A percentile compares a stretch with the other conserved stretches of the same genome.
These are phyloP conservation scores for Cucumis variabilis DNA, from an alignment of 331 rosid species.

Conservation along the genomic window DNA sequence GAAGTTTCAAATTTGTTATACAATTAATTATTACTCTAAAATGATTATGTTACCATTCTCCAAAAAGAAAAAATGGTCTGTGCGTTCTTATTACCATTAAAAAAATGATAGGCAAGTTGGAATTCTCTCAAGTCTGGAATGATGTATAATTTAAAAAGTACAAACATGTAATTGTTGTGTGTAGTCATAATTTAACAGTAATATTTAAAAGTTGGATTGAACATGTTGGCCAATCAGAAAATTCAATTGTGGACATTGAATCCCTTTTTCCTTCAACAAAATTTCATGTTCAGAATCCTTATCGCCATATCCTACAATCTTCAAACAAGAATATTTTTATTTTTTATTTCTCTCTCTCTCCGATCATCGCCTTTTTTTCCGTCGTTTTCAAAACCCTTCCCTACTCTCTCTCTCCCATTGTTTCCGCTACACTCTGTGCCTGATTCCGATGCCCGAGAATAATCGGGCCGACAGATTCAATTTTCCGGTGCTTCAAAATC, in stretches of 20 bases:
- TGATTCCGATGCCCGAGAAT: neutral
- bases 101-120: no score
- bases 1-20: no score
- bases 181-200: neutral
- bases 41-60: no score
- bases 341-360: neutral
- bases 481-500: neutral
- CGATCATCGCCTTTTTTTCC: neutral
- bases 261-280: neutral
- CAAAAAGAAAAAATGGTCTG: no score
- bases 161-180: no score
- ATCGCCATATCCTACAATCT: conserved; percentile 8
- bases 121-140: no score
- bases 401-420: neutral
- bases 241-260: neutral
- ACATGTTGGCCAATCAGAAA: neutral
- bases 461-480: conserved; percentile 23
- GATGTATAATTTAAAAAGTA: no score
- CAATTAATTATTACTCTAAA: no score
- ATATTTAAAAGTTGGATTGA: neutral
- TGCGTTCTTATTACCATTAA: no score
- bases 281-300: conserved; percentile 12
- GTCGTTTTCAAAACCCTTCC: neutral
- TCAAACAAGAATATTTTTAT: neutral
- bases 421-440: neutral